Evolutionary conservation across 306 rosid genomes (phyloP).

Genomic region (Prunus padus): DNA sequence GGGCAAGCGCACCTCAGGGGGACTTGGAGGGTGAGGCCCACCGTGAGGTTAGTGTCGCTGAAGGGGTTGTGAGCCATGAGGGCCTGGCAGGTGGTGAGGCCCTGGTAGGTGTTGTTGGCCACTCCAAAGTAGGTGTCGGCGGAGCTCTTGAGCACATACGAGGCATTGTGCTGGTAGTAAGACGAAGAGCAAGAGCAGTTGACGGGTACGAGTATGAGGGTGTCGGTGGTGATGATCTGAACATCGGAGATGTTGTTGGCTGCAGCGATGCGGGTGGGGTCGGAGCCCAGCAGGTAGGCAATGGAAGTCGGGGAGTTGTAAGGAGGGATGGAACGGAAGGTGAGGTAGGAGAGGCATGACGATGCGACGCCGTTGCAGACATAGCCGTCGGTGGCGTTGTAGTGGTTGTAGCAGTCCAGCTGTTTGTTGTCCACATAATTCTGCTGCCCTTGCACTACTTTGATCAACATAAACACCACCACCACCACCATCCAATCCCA

Average conservation of each 20-base stretch:
- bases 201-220: slow-evolving; percentile 45
- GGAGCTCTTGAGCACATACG: slow-evolving; percentile 8
- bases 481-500: neutral
- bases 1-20: slow-evolving; percentile 80
- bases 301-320: slow-evolving; percentile 38
- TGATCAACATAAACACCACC: neutral
- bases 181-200: slow-evolving; percentile 42
- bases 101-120: slow-evolving; percentile 58
- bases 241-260: slow-evolving; percentile 58
- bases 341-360: slow-evolving; percentile 59
- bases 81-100: slow-evolving; percentile 73
- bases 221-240: slow-evolving; percentile 22
- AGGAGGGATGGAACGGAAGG: slow-evolving; percentile 48
- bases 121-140: slow-evolving; percentile 51
- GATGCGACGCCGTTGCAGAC: slow-evolving; percentile 37
- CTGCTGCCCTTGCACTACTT: slow-evolving; percentile 36
- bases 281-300: slow-evolving; percentile 40
- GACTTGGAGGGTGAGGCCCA: slow-evolving; percentile 20
- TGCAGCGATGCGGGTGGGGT: slow-evolving; percentile 23
- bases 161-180: slow-evolving; percentile 51
- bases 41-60: neutral
- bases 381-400: slow-evolving; percentile 40
- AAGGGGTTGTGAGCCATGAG: slow-evolving; percentile 42
- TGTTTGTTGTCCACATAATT: slow-evolving; percentile 58
- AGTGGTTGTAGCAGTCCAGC: slow-evolving; percentile 35